These are phyloP conservation scores for Inosperma sp. DNA, from an alignment of 768 basidiomycete genomes.

Conservation along the genomic window DNA sequence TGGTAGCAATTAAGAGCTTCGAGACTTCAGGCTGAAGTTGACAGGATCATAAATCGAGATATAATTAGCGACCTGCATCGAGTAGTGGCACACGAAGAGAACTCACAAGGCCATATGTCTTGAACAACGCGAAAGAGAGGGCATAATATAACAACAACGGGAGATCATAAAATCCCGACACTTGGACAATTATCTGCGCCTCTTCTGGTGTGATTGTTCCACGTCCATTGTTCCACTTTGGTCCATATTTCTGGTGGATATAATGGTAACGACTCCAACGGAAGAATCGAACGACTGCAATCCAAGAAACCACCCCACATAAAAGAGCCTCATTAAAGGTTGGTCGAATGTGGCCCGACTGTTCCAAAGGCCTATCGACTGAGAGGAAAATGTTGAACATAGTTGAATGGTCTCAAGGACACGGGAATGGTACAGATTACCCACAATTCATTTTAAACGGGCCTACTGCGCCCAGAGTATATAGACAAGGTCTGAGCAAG, in stretches of 20 bases:
- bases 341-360: neutral
- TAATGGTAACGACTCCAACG: slow-evolving; percentile 42
- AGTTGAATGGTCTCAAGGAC: too few species aligned
- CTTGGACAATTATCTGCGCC: slow-evolving; percentile 39
- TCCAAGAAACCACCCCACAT: slow-evolving; percentile 17
- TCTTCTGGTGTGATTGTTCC: slow-evolving; percentile 39
- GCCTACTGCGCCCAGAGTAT: too few species aligned
- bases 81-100: too few species aligned
- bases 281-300: slow-evolving; percentile 32
- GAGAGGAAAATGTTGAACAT: too few species aligned
- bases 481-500: too few species aligned
- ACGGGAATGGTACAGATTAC: too few species aligned
- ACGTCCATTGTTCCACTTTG: slow-evolving; percentile 27
- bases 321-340: slow-evolving; percentile 2
- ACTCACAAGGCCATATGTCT: slow-evolving; percentile 47
- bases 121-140: slow-evolving; percentile 48
- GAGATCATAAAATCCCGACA: slow-evolving; percentile 41
- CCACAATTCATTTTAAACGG: too few species aligned
- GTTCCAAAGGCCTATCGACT: too few species aligned
- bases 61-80: neutral
- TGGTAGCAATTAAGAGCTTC: slow-evolving; percentile 37
- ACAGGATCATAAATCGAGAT: neutral
- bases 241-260: slow-evolving; percentile 37
- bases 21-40: slow-evolving; percentile 42
- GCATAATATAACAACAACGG: slow-evolving; percentile 38